Conservation (phyloP, 495 filamentous ascomycete genomes). For the Neurospora terricola region DNA sequence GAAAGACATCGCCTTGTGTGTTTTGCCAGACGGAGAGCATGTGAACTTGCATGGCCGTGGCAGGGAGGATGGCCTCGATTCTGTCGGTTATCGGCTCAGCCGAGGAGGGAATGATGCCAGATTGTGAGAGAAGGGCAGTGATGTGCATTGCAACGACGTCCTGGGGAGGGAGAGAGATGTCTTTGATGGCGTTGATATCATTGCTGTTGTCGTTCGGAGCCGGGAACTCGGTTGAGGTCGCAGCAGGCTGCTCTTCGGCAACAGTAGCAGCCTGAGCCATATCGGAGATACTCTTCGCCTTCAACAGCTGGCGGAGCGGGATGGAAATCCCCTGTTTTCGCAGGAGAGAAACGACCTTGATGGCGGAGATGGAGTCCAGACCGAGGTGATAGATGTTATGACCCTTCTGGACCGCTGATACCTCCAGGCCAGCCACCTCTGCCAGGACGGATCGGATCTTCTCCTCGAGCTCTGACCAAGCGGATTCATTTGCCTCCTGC, state of each 20-base stretch:
- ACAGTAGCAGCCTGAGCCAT: constrained; percentile 26
- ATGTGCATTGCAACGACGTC: neutral
- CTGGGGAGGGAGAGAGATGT: neutral
- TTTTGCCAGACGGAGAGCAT: constrained; percentile 62
- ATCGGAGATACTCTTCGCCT: constrained; percentile 48
- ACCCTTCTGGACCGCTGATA: constrained; percentile 48
- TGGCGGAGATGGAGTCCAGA: constrained; percentile 82
- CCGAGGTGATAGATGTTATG: constrained; percentile 76
- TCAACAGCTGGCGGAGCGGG: constrained; percentile 56
- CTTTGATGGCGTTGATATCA: neutral
- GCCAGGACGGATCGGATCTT: constrained; percentile 53
- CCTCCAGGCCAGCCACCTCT: constrained; percentile 49
- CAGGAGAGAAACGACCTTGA: constrained; percentile 58
- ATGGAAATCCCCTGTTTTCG: constrained; percentile 48
- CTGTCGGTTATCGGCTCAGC: neutral
- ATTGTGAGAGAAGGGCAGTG: neutral
- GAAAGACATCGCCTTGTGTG: constrained; percentile 48
- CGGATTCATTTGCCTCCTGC: too few relatives aligned
- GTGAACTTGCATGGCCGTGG: constrained; percentile 61
- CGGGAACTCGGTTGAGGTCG: neutral
- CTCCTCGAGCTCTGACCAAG: constrained; percentile 33
- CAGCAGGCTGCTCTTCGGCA: neutral
- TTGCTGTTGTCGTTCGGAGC: neutral
- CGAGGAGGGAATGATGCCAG: neutral
- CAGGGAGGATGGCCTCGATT: constrained; percentile 49